These are phyloP conservation scores for Arthroderma sp. DNA, from an alignment of 2,329 filamentous ascomycete species.

Conservation along the genomic window DNA sequence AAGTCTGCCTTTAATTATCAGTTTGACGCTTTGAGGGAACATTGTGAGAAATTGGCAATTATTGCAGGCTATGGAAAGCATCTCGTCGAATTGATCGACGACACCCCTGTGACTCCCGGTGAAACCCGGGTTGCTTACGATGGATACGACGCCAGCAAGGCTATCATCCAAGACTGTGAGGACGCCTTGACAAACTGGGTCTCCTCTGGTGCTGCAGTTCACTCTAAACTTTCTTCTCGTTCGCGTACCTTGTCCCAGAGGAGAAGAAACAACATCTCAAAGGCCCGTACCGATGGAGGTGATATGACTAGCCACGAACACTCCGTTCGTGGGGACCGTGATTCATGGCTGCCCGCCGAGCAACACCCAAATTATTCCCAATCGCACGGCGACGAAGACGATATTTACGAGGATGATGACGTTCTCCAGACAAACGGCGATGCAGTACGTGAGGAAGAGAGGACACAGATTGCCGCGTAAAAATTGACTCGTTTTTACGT, in stretches of 20 bases:
- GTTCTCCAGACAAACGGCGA: constrained; percentile 17
- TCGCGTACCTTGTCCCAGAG: constrained; percentile 79
- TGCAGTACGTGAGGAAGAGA: constrained; percentile 27
- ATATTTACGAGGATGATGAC: constrained; percentile 26
- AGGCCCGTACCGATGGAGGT: constrained; percentile 51
- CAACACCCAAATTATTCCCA: constrained; percentile 39
- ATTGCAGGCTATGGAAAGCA: constrained; percentile 98
- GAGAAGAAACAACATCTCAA: constrained; percentile 58
- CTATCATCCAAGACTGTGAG: constrained; percentile 97
- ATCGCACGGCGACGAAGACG: constrained; percentile 35
- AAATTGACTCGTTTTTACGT: not conserved
- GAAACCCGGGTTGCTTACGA: constrained; percentile 95
- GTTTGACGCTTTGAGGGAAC: constrained; percentile 92
- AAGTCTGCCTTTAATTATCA: constrained; percentile 98
- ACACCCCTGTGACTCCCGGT: constrained; percentile 90
- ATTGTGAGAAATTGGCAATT: constrained; percentile 95
- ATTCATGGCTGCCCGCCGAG: constrained; percentile 66
- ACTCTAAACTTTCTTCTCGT: constrained; percentile 73
- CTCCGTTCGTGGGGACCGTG: constrained; percentile 64
- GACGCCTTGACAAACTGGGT: constrained; percentile 97
- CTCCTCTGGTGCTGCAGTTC: constrained; percentile 74
- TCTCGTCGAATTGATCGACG: constrained; percentile 89
- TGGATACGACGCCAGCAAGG: constrained; percentile 95
- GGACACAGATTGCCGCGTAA: constrained; percentile 15
- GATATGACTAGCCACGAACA: constrained; percentile 76